phyloP scores from a whole-genome alignment of 2,329 filamentous ascomycete species.

The Stenocarpella maydis region DNA sequence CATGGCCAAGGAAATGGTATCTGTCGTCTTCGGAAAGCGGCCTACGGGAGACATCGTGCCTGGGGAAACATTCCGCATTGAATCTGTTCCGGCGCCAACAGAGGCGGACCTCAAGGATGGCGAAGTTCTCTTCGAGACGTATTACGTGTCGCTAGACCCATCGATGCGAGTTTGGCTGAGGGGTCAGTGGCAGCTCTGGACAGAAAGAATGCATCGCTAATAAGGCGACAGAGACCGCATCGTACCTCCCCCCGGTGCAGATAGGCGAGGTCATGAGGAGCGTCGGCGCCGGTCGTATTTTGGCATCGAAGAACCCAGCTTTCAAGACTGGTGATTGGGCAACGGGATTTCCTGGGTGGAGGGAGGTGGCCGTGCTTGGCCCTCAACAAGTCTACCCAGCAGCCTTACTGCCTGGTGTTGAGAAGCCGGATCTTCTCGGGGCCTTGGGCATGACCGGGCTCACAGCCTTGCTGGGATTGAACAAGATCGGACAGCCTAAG shows the following conservation, averaged over 20 bases:
- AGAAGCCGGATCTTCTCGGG: constrained; percentile 60
- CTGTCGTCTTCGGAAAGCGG: constrained; percentile 66
- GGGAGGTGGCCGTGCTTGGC: constrained; percentile 61
- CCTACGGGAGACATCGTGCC: constrained; percentile 68
- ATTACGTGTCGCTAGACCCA: constrained; percentile 69
- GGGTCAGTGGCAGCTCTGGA: constrained; percentile 38
- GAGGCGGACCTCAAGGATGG: constrained; percentile 58
- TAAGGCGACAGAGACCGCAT: constrained; percentile 29
- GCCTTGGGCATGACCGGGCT: constrained; percentile 67
- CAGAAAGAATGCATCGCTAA: neutral
- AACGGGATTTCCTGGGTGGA: constrained; percentile 61
- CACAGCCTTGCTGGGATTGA: constrained; percentile 73
- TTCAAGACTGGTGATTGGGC: constrained; percentile 61
- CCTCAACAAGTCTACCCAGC: constrained; percentile 50
- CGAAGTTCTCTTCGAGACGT: constrained; percentile 57
- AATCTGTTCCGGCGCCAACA: constrained; percentile 59
- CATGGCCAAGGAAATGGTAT: constrained; percentile 33
- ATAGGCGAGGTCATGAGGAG: constrained; percentile 69
- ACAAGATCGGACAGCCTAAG: constrained; percentile 68
- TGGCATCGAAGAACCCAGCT: constrained; percentile 55
- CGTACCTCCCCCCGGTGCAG: constrained; percentile 68
- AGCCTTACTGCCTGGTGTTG: constrained; percentile 40
- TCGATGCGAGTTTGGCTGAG: constrained; percentile 72
- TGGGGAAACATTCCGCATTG: constrained; percentile 69
- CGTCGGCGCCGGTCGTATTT: constrained; percentile 59